phyloP scores from a whole-genome alignment of 768 basidiomycete species.

The Lenzites betulinus region DNA sequence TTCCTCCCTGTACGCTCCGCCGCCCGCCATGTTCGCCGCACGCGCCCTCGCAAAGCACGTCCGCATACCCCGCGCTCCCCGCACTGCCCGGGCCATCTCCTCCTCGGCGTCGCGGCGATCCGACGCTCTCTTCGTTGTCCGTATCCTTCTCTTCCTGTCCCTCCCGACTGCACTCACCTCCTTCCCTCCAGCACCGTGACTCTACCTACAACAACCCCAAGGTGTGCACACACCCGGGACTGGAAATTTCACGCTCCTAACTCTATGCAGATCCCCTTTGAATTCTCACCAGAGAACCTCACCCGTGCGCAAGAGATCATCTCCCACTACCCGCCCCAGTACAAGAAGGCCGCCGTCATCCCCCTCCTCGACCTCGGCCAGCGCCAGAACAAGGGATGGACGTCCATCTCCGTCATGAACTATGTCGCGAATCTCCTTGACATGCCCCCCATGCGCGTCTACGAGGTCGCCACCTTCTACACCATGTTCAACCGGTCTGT shows the following conservation, averaged over 20 bases:
- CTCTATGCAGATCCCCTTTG: constrained; percentile 77
- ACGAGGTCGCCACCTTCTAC: constrained; percentile 99
- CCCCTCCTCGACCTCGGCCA: constrained; percentile 96
- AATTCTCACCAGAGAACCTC: constrained; percentile 78
- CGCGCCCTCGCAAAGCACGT: constrained; percentile 23
- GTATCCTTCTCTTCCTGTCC: constrained; percentile 63
- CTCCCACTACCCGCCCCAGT: constrained; percentile 91
- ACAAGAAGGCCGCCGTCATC: constrained; percentile 98
- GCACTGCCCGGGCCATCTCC: constrained; percentile 32
- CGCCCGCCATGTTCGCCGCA: constrained; percentile 28
- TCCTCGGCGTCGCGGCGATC: constrained; percentile 55
- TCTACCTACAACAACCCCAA: constrained; percentile 92
- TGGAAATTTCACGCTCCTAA: not conserved
- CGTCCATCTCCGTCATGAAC: constrained; percentile 98
- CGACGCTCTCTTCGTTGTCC: constrained; percentile 83
- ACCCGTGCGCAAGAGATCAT: constrained; percentile 90
- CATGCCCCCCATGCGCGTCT: constrained; percentile 98
- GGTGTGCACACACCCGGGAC: constrained; percentile 46
- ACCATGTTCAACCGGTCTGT: constrained; percentile 98
- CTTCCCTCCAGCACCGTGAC: constrained; percentile 78
- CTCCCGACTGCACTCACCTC: constrained; percentile 5
- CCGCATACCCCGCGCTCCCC: constrained; percentile 9
- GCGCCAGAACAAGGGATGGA: constrained; percentile 98
- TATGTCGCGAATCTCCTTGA: constrained; percentile 91
- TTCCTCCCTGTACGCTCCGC: not conserved